Base-by-base conservation (phyloP, 805 yeast genomes). In the Kazachstania africana region DNA sequence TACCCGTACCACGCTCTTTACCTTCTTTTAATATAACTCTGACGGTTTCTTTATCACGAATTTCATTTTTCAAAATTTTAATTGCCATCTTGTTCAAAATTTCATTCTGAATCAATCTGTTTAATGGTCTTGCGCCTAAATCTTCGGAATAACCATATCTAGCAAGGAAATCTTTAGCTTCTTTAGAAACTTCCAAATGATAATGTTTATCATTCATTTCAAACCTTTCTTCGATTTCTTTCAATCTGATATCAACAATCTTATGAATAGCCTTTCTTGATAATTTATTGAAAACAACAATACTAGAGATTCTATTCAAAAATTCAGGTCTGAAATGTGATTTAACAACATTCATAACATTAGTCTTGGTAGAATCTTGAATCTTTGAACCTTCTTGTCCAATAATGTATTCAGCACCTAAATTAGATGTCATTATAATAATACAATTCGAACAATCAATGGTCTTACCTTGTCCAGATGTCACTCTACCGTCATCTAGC, bases 251-350 rank as follows among this genome's bases (percentile, higher is more conserved):
- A 37, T 74, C 75, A 28, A 91, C 95, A 49, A 91, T 91, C 73
- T 82, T 83, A 45, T 83, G 72, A 43, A 91, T 91, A 1, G 96
- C 94, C 57, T 79, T 78, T 66, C 76, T 79, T 12, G 95, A 82
- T 42, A 91, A 68, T 45, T 94, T 74, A 69, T 91, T 91, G 72
- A 91, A 91, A 15, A 91, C 79, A 19, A 88, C 84, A 44, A 83
- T 87, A 6, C 94, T 82, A 2, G 94, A 78, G 42, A 91, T 88
- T 66, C 98, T 81, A 69, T 91, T 91, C 48, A 91, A 67, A 65
- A 91, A 91, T 60, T 91, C 98, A 4, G 98, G 98, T 57, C 97
- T 75, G 74, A 91, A 91, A 57, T 91, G 97, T 5, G 68, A 68
- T 45, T 79, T 72, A 8, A 91, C 95, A 1, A 88, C 68, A 21